Conservation (phyloP, 768 basidiomycete genomes). For the Porphyrellus cyaneotinctus region DNA sequence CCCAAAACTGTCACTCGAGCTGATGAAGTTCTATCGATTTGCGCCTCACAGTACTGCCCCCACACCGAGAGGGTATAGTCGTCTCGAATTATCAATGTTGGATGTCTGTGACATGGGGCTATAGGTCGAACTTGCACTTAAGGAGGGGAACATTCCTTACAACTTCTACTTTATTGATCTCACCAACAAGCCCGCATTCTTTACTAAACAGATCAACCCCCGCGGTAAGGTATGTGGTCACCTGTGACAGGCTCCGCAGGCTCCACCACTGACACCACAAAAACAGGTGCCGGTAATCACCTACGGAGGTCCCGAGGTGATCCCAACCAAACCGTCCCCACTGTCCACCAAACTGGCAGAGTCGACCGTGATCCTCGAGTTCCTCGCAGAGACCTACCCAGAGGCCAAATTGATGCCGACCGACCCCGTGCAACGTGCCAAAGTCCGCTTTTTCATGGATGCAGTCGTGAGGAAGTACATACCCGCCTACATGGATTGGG, state of each 20-base stretch:
- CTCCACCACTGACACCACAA: neutral
- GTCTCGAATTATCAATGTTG: neutral
- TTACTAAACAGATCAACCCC: conserved; percentile 53
- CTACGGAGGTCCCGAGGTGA: conserved; percentile 53
- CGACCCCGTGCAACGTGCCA: conserved; percentile 51
- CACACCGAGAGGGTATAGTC: neutral
- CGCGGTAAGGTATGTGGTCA: conserved; percentile 51
- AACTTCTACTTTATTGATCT: conserved; percentile 54
- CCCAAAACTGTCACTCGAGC: neutral
- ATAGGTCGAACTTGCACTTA: conserved; percentile 54
- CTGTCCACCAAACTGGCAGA: conserved; percentile 55
- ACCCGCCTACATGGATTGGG: conserved; percentile 34
- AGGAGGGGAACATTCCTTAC: conserved; percentile 46
- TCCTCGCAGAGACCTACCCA: conserved; percentile 55
- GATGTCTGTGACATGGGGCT: neutral
- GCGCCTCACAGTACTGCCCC: neutral
- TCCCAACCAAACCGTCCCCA: conserved; percentile 51
- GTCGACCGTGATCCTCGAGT: conserved; percentile 58
- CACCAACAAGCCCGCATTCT: conserved; percentile 62
- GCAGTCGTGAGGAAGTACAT: conserved; percentile 42
- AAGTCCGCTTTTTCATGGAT: conserved; percentile 59
- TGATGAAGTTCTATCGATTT: neutral
- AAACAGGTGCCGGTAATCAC: conserved; percentile 47
- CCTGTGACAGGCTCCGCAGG: neutral
- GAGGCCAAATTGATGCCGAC: conserved; percentile 38